Conservation (phyloP, 2,329 filamentous ascomycete species). For the Xylariales sp. region DNA sequence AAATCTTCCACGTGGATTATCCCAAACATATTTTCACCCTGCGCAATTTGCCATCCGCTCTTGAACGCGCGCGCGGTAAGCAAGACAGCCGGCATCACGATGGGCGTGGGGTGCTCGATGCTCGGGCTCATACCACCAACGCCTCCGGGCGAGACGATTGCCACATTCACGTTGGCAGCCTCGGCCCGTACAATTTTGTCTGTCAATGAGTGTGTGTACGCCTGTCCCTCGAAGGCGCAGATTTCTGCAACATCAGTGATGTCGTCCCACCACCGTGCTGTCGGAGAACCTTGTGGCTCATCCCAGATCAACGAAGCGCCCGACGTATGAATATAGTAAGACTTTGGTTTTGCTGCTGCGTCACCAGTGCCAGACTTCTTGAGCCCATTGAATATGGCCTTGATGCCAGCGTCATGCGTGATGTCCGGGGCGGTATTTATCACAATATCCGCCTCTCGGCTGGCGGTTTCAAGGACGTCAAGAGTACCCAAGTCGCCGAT, state of each 20-base stretch:
- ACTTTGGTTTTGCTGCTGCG: too few species aligned
- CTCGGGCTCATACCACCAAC: slow-evolving; percentile 15
- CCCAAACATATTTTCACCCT: slow-evolving; percentile 11
- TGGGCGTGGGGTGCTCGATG: slow-evolving; percentile 12
- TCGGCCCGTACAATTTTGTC: slow-evolving; percentile 12
- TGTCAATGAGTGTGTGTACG: slow-evolving; percentile 13
- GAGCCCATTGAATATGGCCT: slow-evolving; percentile 8
- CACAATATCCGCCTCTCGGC: slow-evolving; percentile 13
- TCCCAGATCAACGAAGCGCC: slow-evolving; percentile 15
- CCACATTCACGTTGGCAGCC: slow-evolving; percentile 11
- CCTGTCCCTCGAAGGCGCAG: slow-evolving; percentile 7
- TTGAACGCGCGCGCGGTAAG: slow-evolving; percentile 11
- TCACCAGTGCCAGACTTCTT: not conserved
- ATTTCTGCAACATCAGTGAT: slow-evolving; percentile 11
- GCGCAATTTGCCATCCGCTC: slow-evolving; percentile 11
- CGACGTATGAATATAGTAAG: slow-evolving; percentile 14
- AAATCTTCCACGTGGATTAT: slow-evolving; percentile 14
- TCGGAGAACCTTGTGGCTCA: slow-evolving; percentile 7
- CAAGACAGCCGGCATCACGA: slow-evolving; percentile 11
- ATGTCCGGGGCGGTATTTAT: slow-evolving; percentile 14
- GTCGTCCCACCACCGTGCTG: slow-evolving; percentile 13
- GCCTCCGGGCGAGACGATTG: slow-evolving; percentile 14
- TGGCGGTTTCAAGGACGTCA: slow-evolving; percentile 7
- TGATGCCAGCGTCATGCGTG: slow-evolving; percentile 10
- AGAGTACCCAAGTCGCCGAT: slow-evolving; percentile 8